Percentiles rank a stretch among this genome's conserved stretches.
Conservation (phyloP, 1,284 basidiomycete species). For the Sanghuangporus baumii region DNA sequence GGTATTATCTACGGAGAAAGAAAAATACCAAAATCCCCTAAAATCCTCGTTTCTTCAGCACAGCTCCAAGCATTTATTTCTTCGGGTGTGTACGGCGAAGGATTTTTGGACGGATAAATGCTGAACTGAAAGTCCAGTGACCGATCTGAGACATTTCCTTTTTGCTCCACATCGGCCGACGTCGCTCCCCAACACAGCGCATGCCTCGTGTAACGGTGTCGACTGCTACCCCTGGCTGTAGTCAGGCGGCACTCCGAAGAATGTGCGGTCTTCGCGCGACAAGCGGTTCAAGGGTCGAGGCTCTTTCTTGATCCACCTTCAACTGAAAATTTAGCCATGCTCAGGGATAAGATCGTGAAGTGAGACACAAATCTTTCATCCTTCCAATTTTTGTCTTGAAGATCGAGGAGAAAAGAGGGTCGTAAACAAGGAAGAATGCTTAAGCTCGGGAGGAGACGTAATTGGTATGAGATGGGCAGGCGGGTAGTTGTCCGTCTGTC, state of each 20-base stretch:
- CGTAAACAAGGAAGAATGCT: not conserved
- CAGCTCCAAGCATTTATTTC: slow-evolving; percentile 2
- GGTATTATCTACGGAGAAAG: not conserved
- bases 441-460: not conserved
- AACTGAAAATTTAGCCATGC: not conserved
- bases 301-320: not conserved
- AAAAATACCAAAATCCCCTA: not conserved
- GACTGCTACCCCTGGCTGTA: not conserved
- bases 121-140: not conserved
- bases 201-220: slow-evolving; percentile 5
- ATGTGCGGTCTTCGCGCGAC: not conserved
- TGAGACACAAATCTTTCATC: not conserved
- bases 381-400: not conserved
- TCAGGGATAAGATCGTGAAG: not conserved
- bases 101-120: not conserved
- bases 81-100: not conserved
- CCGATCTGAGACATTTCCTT: slow-evolving; percentile 11
- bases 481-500: not conserved
- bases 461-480: not conserved
- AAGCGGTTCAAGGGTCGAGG: not conserved
- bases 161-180: not conserved
- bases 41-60: not conserved
- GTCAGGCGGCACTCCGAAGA: not conserved
- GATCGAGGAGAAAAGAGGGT: not conserved
- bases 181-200: not conserved